Evolutionary conservation across 352 stramenopile species (phyloP).

Genomic region (Phytopythium montanum): DNA sequence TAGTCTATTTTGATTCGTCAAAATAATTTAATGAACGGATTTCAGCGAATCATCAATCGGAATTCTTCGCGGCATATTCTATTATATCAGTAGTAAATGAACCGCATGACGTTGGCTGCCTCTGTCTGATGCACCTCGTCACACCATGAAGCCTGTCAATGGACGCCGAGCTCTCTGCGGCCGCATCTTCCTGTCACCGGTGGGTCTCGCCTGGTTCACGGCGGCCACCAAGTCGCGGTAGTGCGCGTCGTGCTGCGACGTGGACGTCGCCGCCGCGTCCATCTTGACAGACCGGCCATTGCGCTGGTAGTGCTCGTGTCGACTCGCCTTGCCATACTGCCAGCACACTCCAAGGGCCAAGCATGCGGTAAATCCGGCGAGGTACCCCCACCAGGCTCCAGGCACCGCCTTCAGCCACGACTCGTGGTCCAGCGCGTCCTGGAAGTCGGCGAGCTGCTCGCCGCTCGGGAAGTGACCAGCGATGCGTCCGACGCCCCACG

Average conservation of each 20-base stretch:
- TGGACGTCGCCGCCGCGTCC: not conserved
- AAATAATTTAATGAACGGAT: not conserved
- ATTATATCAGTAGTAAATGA: not conserved
- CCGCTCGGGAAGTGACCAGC: conserved; percentile 35
- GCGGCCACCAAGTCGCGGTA: conserved; percentile 5
- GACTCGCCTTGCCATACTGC: conserved; percentile 30
- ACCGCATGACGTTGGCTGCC: conserved; percentile 1
- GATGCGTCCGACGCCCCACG: conserved; percentile 47
- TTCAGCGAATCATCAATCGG: not conserved
- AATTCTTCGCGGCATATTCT: not conserved
- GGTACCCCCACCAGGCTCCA: conserved; percentile 44
- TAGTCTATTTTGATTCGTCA: not conserved
- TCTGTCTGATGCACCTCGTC: not conserved
- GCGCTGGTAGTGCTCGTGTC: conserved; percentile 16
- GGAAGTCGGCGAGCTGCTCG: conserved; percentile 19
- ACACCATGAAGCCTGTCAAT: conserved; percentile 5
- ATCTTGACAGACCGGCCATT: conserved; percentile 5
- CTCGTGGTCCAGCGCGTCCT: conserved; percentile 12
- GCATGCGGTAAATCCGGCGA: conserved; percentile 30
- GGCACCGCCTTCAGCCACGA: conserved; percentile 31
- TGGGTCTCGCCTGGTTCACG: not conserved
- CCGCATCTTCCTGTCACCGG: not conserved
- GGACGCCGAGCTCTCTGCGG: not conserved
- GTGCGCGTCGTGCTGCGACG: not conserved
- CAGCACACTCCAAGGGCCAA: conserved; percentile 29